Conservation (phyloP, 805 yeast genomes). For the Myxozyma udenii region DNA sequence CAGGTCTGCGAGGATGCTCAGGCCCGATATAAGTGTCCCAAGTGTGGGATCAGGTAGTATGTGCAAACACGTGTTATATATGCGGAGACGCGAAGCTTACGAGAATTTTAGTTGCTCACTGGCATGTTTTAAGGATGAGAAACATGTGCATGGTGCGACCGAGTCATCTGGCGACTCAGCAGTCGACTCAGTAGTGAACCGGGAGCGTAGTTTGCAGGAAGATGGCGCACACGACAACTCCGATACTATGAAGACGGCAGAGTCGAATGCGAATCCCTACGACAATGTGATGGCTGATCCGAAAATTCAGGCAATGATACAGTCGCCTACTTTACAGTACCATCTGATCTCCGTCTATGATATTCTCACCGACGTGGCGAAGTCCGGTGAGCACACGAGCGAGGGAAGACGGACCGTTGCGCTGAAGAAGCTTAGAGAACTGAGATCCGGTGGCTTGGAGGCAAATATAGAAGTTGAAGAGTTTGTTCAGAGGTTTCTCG, state of each 20-base stretch:
- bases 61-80: background rate
- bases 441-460: conserved; percentile 64
- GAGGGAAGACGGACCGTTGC: conserved; percentile 62
- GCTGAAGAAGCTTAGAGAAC: conserved; percentile 55
- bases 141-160: conserved; percentile 14
- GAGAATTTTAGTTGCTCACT: conserved; percentile 50
- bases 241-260: background rate
- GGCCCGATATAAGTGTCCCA: conserved; percentile 59
- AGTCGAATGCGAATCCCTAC: conserved; percentile 34
- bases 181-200: too few relatives aligned
- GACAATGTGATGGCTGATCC: conserved; percentile 43
- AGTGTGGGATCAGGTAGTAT: conserved; percentile 39
- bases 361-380: conserved; percentile 47
- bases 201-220: conserved; percentile 38
- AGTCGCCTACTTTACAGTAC: conserved; percentile 52
- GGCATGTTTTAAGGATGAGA: conserved; percentile 53
- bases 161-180: too few relatives aligned
- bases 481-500: conserved; percentile 49
- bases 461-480: conserved; percentile 69
- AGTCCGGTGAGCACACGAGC: conserved; percentile 49
- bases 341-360: conserved; percentile 53
- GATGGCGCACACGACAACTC: conserved; percentile 10
- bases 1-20: conserved; percentile 40
- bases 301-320: conserved; percentile 46
- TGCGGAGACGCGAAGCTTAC: conserved; percentile 4